Evolutionary conservation across 1,284 basidiomycete genomes (phyloP), one percentile per base, ranked within the genome.

Genomic region (Malassezia japonica): DNA sequence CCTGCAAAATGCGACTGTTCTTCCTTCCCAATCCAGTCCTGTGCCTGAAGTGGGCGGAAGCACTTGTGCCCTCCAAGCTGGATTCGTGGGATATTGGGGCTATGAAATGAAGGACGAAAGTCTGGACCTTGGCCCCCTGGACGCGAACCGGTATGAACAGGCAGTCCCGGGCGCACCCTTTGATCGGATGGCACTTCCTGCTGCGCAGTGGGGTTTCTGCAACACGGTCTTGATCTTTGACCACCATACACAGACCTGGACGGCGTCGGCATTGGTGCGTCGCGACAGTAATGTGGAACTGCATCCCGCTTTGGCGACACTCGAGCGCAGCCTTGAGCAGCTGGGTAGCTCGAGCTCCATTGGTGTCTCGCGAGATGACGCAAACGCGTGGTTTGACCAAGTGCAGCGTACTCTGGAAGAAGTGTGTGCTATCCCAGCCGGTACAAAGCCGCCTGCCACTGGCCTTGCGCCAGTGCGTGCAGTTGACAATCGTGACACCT

Each of bases 61-160:
- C 15, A 25, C 28, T 10, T 46, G 33, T 15, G 5, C 24, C 9
- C 76, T 74, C 64, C 67, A 56, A 67, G 74, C 43, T 3, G 79
- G 79, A 1, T 79, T 78, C 72, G 74, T 76, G 1, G 79, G 79
- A 0, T 78, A 76, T 64, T 77, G 78, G 61, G 76, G 75, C 1
- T 80, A 79, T 59, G 79, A 79, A 61, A 78, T 79, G 77, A 78
- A 78, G 63, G 70, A 74, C 47, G 77, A 78, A 49, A 74, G 74
- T 35, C 56, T 79, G 10, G 28, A 43, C 25, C 49, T 67, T 13
- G 54, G 50, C 18, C 50, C 44, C 4, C 34, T 39, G 6, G 42
- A 48, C 9, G 9, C 59, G 38, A 3, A 20, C 1, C 13, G 38
- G 46, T 36, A 38, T 16, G 45, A 48, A 24, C 8, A 31, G 20